Evolutionary conservation across 2,329 filamentous ascomycete species (phyloP).

Genomic region (Cladosporium phlei): DNA sequence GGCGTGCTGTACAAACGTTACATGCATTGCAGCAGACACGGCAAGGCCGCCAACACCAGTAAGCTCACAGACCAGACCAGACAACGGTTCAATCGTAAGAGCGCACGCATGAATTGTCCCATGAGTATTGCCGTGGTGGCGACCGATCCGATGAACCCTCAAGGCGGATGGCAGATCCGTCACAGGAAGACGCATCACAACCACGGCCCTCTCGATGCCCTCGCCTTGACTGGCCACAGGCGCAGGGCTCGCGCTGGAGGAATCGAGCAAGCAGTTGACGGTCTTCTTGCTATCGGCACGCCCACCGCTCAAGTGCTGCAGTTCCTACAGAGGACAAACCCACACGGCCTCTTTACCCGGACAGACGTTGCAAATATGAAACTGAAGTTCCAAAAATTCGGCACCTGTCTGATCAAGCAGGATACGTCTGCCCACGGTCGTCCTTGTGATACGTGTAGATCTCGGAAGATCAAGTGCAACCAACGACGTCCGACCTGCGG

Average conservation of each 20-base stretch:
- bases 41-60: constrained; percentile 23
- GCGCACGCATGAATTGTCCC: constrained; percentile 28
- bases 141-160: constrained; percentile 27
- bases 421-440: constrained; percentile 13
- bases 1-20: constrained; percentile 32
- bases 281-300: constrained; percentile 30
- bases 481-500: constrained; percentile 24
- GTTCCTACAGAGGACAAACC: constrained; percentile 30
- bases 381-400: constrained; percentile 31
- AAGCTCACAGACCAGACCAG: constrained; percentile 24
- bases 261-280: constrained; percentile 30
- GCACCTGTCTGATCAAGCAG: constrained; percentile 24
- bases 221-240: constrained; percentile 28
- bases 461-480: constrained; percentile 28
- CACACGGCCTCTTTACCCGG: constrained; percentile 30
- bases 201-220: constrained; percentile 28
- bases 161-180: constrained; percentile 30
- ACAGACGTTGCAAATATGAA: constrained; percentile 35
- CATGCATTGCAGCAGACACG: constrained; percentile 32
- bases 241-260: constrained; percentile 27
- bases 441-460: constrained; percentile 25
- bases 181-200: constrained; percentile 32
- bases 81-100: constrained; percentile 26
- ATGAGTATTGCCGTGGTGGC: constrained; percentile 31
- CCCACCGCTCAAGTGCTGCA: constrained; percentile 28